Evolutionary conservation across 441 rosid species (phyloP), one percentile per base, ranked within the genome.

Genomic region (Euphorbia schlechtendalii): DNA sequence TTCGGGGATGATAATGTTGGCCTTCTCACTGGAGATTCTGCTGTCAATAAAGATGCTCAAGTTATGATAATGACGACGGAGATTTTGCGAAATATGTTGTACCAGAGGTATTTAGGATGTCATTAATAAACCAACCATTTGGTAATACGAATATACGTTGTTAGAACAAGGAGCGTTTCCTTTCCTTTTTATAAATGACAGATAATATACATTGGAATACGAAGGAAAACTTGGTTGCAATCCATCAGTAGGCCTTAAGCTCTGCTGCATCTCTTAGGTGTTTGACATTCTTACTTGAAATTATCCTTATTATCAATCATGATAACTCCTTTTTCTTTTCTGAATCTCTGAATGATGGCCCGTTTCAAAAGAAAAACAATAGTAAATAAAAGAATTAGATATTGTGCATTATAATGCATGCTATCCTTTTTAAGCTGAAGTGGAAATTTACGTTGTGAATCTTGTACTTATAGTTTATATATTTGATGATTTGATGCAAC

Each of bases 1-100:
- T 93, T 93, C 79, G 99, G 99, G 17, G 97, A 90, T 3, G 81
- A 80, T 45, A 87, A 88, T 52, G 97, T 93, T 64, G 96, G 99
- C 69, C 82, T 90, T 69, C 97, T 93, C 46, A 93, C 97, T 0
- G 97, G 99, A 66, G 97, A 93, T 72, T 81, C 87, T 66, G 95
- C 90, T 0, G 70, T 93, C 66, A 93, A 93, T 69, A 88, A 84
- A 67, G 99, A 90, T 49, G 97, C 97, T 61, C 95, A 81, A 68
- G 69, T 93, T 72, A 73, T 93, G 63, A 85, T 93, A 22, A 87
- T 93, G 99, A 93, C 99, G 40, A 90, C 99, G 0, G 99, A 93
- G 84, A 90, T 93, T 73, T 80, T 93, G 71, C 90, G 99, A 20
- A 93, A 93, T 70, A 93, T 93, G 99, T 74, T 93, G 78, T 93